Evolutionary conservation across 768 basidiomycete species (phyloP), one percentile per base, ranked within the genome.

Genomic region (Bullera alba): DNA sequence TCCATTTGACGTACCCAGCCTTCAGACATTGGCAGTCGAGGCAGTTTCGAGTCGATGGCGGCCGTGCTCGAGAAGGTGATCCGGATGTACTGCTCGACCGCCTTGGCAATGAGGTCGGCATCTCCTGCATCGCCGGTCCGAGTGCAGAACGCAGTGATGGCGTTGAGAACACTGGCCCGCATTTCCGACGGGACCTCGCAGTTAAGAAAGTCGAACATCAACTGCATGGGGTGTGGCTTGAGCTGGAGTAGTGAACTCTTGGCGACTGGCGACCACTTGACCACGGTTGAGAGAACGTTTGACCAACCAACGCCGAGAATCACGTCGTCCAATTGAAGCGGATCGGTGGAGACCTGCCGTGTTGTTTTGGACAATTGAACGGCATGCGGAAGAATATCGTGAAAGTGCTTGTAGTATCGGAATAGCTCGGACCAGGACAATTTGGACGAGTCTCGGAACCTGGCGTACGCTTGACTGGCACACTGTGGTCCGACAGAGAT

Each of bases 1-100:
- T 91, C 89, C 56, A 96, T 73, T 67, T 93, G 89, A 4, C 85
- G 79, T 56, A 92, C 48, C 67, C 67, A 69, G 22, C 67, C 67
- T 6, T 63, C 54, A 2, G 63, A 55, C 5, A 57, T 37, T 2
- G 61, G 63, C 8, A 64, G 42, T 23, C 48, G 54, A n/a, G 61
- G 61, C 17, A 58, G 25, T n/a, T 57, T 43, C 29, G 57, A 39
- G 8, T 48, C 58, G 25, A 62, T 60, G 4, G 60, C 30, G 2
- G 30, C 34, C 8, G 62, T 58, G 29, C 64, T 60, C 2, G 49
- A 30, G 51, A 58, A 64, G n/a, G 49, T 61, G 26, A 69, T 59
- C 29, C 61, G 46, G 50, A 63, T 63, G 45, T 63, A 65, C 26
- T 44, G 39, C 27, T 65, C 63, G 8, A 63, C 51, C 0, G 67